Evolutionary conservation across 1,284 basidiomycete genomes (phyloP).

Genomic region (Cutaneotrichosporon arboriforme): DNA sequence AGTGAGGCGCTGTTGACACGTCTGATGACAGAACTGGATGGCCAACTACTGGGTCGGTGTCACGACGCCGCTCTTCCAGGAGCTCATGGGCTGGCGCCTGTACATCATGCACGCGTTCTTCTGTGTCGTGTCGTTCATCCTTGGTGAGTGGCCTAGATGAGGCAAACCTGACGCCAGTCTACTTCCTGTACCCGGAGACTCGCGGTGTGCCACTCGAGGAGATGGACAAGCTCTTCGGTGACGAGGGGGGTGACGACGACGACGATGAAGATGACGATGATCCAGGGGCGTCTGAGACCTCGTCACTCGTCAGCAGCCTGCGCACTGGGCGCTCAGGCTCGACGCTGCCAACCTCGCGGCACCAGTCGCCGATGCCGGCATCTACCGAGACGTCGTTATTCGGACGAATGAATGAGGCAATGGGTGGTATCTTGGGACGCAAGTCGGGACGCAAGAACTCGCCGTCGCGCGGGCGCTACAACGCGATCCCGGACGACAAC

Average conservation of each 20-base stretch:
- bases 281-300: slow-evolving; percentile 55
- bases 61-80: slow-evolving; percentile 81
- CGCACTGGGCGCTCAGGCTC: slow-evolving; percentile 22
- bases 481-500: slow-evolving; percentile 56
- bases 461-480: slow-evolving; percentile 49
- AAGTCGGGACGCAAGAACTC: slow-evolving; percentile 30
- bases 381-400: slow-evolving; percentile 33
- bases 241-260: slow-evolving; percentile 28
- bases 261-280: slow-evolving; percentile 35
- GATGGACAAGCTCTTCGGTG: slow-evolving; percentile 50
- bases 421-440: slow-evolving; percentile 56
- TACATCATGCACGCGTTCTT: slow-evolving; percentile 97
- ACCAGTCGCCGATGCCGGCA: slow-evolving; percentile 27
- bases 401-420: slow-evolving; percentile 48
- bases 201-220: slow-evolving; percentile 54
- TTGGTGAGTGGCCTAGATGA: slow-evolving; percentile 47
- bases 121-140: slow-evolving; percentile 77
- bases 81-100: slow-evolving; percentile 82
- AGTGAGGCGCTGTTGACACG: slow-evolving; percentile 10
- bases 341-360: slow-evolving; percentile 32
- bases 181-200: slow-evolving; percentile 53
- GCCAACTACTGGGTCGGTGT: slow-evolving; percentile 67
- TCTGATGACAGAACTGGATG: slow-evolving; percentile 57
- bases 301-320: slow-evolving; percentile 52
- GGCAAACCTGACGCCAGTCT: slow-evolving; percentile 22